Evolutionary conservation across 2,329 filamentous ascomycete species (phyloP), one percentile per base, ranked within the genome.

Genomic region (Aspergillus quadricinctus): DNA sequence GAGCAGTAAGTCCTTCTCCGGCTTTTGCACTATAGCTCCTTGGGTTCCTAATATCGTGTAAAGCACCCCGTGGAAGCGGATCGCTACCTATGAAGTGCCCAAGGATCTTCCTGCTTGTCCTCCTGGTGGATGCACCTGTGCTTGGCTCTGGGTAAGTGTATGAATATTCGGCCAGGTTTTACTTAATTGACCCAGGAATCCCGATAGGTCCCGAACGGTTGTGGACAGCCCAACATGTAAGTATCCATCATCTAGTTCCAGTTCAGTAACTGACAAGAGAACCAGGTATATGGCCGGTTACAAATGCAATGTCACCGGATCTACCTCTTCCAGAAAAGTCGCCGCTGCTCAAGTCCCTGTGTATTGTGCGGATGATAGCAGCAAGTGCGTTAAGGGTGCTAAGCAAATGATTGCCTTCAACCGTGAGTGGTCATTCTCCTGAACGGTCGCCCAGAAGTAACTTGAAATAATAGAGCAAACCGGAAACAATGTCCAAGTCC

Each of bases 391-490:
- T 14, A 60, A 70, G 14, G 78, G 80, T 0, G 76, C 79, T 0
- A 81, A 81, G 67, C 79, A 81, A 63, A 80, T 80, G 73, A 76
- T 80, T 54, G 78, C 72, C 1, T 80, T 75, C 74, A 72, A 81
- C 53, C 78, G 73, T 73, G 43, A 40, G 53, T n/a, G 17, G 31
- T 5, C 14, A 3, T 37, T 37, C 31, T 17, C 6, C 5, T 7
- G 6, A 2, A 37, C 9, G 31, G 5, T 37, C 7, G 3, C 5
- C 5, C 14, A 37, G 31, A 17, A 37, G 2, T 37, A 37, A 37
- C 6, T 0, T 37, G 31, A 17, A 17, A 6, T 19, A 10, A 56
- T 43, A 61, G 59, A 61, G 37, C 21, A 56, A 57, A 52, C 57
- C 10, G 59, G 59, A 17, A 61, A 61, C 43, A 61, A 61, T 27